Base-by-base conservation (phyloP, 2,329 filamentous ascomycete species). In the Tolypocladium endophyticum region DNA sequence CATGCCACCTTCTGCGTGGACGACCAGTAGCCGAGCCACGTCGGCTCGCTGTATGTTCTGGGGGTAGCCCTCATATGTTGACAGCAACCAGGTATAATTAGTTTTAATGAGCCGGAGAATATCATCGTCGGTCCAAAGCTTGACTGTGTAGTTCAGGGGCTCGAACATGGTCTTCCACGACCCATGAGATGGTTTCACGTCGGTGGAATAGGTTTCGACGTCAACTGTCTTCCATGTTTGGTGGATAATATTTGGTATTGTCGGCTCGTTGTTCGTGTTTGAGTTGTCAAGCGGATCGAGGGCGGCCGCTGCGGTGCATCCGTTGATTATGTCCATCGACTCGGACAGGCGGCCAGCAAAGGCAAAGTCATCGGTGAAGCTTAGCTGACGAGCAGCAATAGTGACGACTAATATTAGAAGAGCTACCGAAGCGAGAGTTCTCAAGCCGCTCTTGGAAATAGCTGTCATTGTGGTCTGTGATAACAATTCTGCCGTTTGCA, bases 21-120 rank as follows among this genome's bases (percentile, higher is more conserved):
- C 58, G 1, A 68, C 61, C 6, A 66, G 55, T 20, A 68, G 61
- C 20, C 66, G 54, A 1, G 64, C 65, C 2, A 68, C 38, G 54
- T 68, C 66, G 20, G 66, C 66, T 38, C 65, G 58, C 55, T 68
- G 66, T 1, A 67, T 67, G 41, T 67, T 58, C 6, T 66, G 61
- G 2, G 59, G 33, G 50, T 68, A 68, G 9, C 50, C 53, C 28
- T 67, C 47, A 55, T 67, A 68, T 7, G 64, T 67, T 0, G 62
- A 60, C 1, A 63, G 57, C 2, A 68, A 59, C 66, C 66, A 68
- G 2, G 63, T 30, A 43, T 68, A 68, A 8, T 59, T 61, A 4
- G 43, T 35, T 9, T 56, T 58, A 55, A 67, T 59, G 4, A 68
- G 64, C 3, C 33, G 9, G 20, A 63, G 52, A 23, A 66, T 53